These are phyloP conservation scores for Hypocreales sp. DNA, from an alignment of 2,329 filamentous ascomycete species.

Conservation along the genomic window DNA sequence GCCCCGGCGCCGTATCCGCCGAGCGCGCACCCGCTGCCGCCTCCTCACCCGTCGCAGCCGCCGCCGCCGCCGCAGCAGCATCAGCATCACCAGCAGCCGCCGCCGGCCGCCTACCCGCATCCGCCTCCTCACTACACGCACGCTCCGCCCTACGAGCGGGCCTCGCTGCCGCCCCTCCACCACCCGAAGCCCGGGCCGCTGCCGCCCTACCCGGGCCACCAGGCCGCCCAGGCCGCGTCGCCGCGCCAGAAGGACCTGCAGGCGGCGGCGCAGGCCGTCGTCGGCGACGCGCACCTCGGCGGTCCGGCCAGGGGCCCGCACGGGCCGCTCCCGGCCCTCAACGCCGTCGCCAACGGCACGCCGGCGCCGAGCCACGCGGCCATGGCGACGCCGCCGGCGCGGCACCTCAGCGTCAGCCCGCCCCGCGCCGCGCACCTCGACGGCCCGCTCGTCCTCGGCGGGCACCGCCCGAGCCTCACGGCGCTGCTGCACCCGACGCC, in stretches of 20 bases:
- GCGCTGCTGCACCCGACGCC: slow-evolving; percentile 35
- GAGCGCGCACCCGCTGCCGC: slow-evolving; percentile 12
- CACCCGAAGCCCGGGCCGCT: slow-evolving; percentile 12
- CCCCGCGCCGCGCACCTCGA: slow-evolving; percentile 25
- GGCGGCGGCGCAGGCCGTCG: slow-evolving; percentile 24
- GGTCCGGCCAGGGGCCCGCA: slow-evolving; percentile 21
- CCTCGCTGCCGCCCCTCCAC: slow-evolving; percentile 21
- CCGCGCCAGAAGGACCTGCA: slow-evolving; percentile 29
- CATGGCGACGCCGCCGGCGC: slow-evolving; percentile 25
- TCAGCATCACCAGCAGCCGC: not conserved
- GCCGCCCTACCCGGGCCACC: slow-evolving; percentile 16
- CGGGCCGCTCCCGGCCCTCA: slow-evolving; percentile 28
- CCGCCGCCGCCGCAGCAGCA: slow-evolving; percentile 8
- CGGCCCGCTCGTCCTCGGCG: slow-evolving; percentile 6
- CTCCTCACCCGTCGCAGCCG: slow-evolving; percentile 13
- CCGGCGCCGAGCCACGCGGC: slow-evolving; percentile 11
- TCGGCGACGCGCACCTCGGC: slow-evolving; percentile 21
- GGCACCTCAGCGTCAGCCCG: slow-evolving; percentile 33
- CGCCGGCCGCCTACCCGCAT: slow-evolving; percentile 16
- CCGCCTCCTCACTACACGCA: slow-evolving; percentile 11
- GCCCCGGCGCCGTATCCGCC: slow-evolving; percentile 20
- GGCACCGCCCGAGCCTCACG: slow-evolving; percentile 29
- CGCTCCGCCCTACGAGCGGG: slow-evolving; percentile 14
- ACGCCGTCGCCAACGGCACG: slow-evolving; percentile 14
- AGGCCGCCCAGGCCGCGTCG: slow-evolving; percentile 21